These are phyloP conservation scores for Colletotrichum sansevieriae DNA, from an alignment of 2,329 filamentous ascomycete species.

Conservation along the genomic window DNA sequence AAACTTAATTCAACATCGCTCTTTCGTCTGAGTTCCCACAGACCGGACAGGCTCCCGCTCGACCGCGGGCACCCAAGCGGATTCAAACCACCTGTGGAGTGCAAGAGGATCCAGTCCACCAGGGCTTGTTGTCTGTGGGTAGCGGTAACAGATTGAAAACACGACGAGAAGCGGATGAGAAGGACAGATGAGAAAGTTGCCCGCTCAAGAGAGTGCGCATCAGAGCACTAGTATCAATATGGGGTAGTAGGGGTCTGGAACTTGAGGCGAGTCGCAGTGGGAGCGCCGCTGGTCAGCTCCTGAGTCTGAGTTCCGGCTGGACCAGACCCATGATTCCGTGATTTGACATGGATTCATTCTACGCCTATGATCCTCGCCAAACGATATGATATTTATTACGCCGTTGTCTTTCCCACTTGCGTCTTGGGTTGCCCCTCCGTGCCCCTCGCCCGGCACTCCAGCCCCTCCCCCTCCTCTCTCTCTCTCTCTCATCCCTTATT, in stretches of 20 bases:
- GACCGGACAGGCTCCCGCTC: not conserved
- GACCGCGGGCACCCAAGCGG: slow-evolving; percentile 18
- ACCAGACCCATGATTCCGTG: not conserved
- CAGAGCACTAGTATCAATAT: not conserved
- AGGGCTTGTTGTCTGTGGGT: not conserved
- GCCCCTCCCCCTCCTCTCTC: slow-evolving; percentile 21
- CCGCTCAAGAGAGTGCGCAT: not conserved
- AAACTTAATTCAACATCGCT: slow-evolving; percentile 3
- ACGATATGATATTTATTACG: slow-evolving; percentile 27
- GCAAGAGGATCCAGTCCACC: not conserved
- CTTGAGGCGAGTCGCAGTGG: slow-evolving; percentile 8
- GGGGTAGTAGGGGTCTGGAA: not conserved
- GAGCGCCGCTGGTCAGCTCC: not conserved
- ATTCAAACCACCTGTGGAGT: not conserved
- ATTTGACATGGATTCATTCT: slow-evolving; percentile 13
- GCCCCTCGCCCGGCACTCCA: slow-evolving; percentile 5
- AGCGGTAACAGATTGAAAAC: slow-evolving; percentile 7
- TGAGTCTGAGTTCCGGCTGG: not conserved
- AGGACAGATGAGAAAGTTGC: not conserved
- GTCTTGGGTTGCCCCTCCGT: slow-evolving; percentile 9
- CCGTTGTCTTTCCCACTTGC: slow-evolving; percentile 15
- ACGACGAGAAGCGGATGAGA: slow-evolving; percentile 9
- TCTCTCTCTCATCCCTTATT: too few species aligned
- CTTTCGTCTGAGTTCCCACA: not conserved
- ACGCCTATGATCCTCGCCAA: slow-evolving; percentile 26